Evolutionary conservation across 306 rosid genomes (phyloP).

Genomic region (Trifolium subterraneum): DNA sequence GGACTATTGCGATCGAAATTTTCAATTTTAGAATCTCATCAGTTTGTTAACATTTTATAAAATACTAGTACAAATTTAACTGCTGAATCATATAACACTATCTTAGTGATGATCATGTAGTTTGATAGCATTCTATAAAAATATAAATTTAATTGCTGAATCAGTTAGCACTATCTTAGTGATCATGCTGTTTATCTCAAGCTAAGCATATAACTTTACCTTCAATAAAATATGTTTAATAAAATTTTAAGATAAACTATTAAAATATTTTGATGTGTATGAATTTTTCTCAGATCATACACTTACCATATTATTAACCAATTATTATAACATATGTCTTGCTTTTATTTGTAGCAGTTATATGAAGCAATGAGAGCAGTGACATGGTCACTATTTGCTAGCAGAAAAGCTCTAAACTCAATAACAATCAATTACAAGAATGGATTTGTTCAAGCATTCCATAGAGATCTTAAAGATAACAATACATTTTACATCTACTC

Average conservation of each 20-base stretch:
- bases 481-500: conserved; percentile 90
- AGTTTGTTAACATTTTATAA: not conserved
- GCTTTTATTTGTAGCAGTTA: conserved; percentile 63
- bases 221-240: not conserved
- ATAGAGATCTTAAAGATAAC: conserved; percentile 86
- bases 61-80: not conserved
- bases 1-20: not conserved
- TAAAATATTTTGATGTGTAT: not conserved
- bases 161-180: not conserved
- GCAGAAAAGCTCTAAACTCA: conserved; percentile 87
- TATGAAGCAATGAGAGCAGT: conserved; percentile 87
- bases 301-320: conserved; percentile 29
- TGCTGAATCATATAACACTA: conserved; percentile 4
- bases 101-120: not conserved
- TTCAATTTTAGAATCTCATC: too few species aligned
- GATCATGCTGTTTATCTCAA: not conserved
- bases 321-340: not conserved
- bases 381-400: conserved; percentile 92
- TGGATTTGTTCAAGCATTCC: conserved; percentile 97
- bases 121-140: not conserved
- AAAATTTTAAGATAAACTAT: not conserved
- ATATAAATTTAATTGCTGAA: conserved; percentile 2
- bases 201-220: not conserved
- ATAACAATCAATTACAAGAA: conserved; percentile 89
- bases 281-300: not conserved